Percentiles rank a stretch among this genome's conserved stretches.
phyloP scores from a whole-genome alignment of 2,329 filamentous ascomycete species.

The Ceratocystis diversiconidia region DNA sequence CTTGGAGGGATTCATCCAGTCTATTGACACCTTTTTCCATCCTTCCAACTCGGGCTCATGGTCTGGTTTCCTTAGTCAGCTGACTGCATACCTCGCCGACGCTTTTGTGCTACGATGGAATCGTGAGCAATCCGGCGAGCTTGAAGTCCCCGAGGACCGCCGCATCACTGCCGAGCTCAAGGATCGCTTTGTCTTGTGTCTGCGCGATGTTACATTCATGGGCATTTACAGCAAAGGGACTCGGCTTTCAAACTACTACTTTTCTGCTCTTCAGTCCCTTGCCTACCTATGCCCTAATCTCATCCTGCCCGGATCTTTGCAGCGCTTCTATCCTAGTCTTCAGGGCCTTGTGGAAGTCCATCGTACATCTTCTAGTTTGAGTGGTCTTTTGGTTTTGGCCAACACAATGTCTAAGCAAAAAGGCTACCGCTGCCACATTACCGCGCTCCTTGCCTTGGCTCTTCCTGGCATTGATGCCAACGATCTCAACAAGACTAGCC shows the following conservation, averaged over 20 bases:
- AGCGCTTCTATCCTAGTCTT: constrained; percentile 91
- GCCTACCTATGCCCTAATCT: constrained; percentile 83
- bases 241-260: constrained; percentile 80
- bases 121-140: constrained; percentile 80
- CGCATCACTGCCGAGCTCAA: constrained; percentile 70
- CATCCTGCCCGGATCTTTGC: constrained; percentile 81
- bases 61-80: constrained; percentile 78
- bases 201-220: constrained; percentile 94
- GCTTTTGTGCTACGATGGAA: constrained; percentile 98
- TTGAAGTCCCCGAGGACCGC: constrained; percentile 68
- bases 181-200: constrained; percentile 71
- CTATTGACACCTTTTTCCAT: constrained; percentile 96
- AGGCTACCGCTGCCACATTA: constrained; percentile 93
- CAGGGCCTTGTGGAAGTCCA: constrained; percentile 96
- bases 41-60: constrained; percentile 88
- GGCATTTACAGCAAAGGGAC: constrained; percentile 93
- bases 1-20: constrained; percentile 82
- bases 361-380: constrained; percentile 82
- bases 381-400: constrained; percentile 81
- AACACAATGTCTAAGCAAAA: constrained; percentile 85
- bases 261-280: constrained; percentile 76
- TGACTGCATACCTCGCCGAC: constrained; percentile 84
- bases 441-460: constrained; percentile 79
- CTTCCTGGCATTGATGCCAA: constrained; percentile 95
- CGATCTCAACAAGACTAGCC: constrained; percentile 88